Base-by-base conservation (phyloP, 768 basidiomycete genomes). In the Mycena maculata region DNA sequence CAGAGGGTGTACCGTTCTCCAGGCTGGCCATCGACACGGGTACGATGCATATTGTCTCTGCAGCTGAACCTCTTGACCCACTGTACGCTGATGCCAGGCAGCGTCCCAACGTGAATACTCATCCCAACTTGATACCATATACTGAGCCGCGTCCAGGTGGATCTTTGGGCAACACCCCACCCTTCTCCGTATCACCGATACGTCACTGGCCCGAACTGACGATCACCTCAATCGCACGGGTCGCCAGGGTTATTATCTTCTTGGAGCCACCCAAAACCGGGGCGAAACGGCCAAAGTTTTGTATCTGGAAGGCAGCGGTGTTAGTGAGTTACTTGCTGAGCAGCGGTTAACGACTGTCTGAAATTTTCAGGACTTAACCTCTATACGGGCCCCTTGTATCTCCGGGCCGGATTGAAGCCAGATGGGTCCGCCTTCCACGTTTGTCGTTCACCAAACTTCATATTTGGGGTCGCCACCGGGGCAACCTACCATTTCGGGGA, bases 391-490 rank as follows among this genome's bases (percentile, higher is more conserved):
- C 48, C 48, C 9, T 28, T 49, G 12, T 49, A 49, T 49, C 48
- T 49, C 25, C 23, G 48, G 48, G 48, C 25, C 12, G 48, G 48
- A 18, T 27, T 28, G 25, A 49, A 27, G 25, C 27, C 28, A 27
- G 13, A 25, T 25, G 27, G 25, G 25, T 49, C 48, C 18, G 22
- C 48, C 15, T 49, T 49, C 48, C 48, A 27, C 23, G 48, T 49
- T 49, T 49, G 48, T 28, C 48, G 28, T 27, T 49, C 49, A 33
- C 49, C 49, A 27, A 50, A 33, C 33, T 50, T 50, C 30, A 30
- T 31, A n/a, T 50, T 31, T 30, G 49, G 49, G 16, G 49, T 50
- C 15, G 49, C 30, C 30, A 50, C 49, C 18, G 20, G 23, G 30
- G 49, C 49, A 50, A 50, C 11, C 20, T 30, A 13, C 6, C 28